phyloP scores from a whole-genome alignment of 495 filamentous ascomycete species.

The Cladorrhinum samala region DNA sequence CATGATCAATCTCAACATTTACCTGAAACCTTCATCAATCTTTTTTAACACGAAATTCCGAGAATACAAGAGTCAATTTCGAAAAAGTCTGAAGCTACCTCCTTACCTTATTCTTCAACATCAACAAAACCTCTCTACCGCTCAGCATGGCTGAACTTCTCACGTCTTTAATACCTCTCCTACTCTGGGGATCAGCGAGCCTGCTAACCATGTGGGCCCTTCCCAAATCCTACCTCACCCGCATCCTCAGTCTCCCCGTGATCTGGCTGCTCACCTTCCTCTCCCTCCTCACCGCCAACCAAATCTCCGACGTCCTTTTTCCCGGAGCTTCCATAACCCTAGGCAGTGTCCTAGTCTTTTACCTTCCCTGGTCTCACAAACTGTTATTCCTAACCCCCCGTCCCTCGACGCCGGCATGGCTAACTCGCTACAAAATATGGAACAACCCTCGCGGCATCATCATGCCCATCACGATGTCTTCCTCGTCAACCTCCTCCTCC shows the following conservation, averaged over 20 bases:
- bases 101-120: not conserved
- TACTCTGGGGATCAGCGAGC: not conserved
- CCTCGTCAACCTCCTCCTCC: too few relatives aligned
- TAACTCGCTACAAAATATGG: not conserved
- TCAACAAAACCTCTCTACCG: not conserved
- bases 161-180: not conserved
- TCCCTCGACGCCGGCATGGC: not conserved
- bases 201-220: not conserved
- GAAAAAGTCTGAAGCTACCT: too few relatives aligned
- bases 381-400: not conserved
- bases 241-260: not conserved
- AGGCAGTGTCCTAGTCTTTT: not conserved
- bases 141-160: not conserved
- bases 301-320: not conserved
- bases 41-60: too few relatives aligned
- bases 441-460: not conserved
- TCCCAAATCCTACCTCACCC: not conserved
- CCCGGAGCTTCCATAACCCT: not conserved
- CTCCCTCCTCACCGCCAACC: not conserved
- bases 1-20: too few relatives aligned
- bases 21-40: too few relatives aligned
- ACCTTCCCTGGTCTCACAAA: not conserved
- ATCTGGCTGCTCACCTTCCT: not conserved
- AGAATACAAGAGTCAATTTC: too few relatives aligned
- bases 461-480: not conserved